Percentiles rank a stretch among this genome's conserved stretches.
phyloP scores from a whole-genome alignment of 495 filamentous ascomycete genomes.

The Evernia prunastri region DNA sequence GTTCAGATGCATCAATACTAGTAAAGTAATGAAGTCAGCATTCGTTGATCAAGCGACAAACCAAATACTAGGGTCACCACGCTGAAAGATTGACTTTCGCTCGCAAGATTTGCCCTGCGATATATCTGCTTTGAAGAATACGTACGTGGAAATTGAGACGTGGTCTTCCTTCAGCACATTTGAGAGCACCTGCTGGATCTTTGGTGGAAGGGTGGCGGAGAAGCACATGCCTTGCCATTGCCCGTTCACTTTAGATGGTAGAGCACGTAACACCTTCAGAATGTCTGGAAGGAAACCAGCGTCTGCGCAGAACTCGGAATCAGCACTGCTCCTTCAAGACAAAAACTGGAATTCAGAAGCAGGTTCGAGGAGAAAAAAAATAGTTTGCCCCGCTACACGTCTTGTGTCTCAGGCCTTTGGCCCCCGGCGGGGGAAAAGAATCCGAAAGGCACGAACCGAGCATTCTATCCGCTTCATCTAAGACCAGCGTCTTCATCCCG shows the following conservation, averaged over 20 bases:
- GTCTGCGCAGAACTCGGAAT: no score
- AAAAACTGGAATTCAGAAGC: no score
- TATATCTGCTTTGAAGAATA: not conserved
- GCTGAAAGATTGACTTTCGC: not conserved
- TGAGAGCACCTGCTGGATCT: slow-evolving; percentile 55
- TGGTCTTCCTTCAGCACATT: slow-evolving; percentile 51
- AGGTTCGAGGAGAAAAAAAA: no score
- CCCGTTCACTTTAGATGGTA: slow-evolving; percentile 47
- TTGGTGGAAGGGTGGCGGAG: slow-evolving; percentile 59
- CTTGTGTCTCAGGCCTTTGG: no score
- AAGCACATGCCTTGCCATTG: slow-evolving; percentile 67
- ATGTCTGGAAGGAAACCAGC: slow-evolving; percentile 48
- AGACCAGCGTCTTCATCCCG: slow-evolving; percentile 51
- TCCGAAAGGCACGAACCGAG: no score
- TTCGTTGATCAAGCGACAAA: not conserved
- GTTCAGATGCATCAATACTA: slow-evolving; percentile 49
- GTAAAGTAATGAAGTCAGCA: not conserved
- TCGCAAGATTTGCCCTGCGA: not conserved
- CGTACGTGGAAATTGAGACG: slow-evolving; percentile 50
- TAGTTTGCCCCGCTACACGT: no score
- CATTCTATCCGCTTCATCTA: slow-evolving; percentile 65
- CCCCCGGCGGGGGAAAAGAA: no score
- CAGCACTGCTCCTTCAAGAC: no score
- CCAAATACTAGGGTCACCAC: no score
- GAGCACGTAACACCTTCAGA: slow-evolving; percentile 48